phyloP scores from a whole-genome alignment of 306 rosid species.

The Dalbergia cultrata region DNA sequence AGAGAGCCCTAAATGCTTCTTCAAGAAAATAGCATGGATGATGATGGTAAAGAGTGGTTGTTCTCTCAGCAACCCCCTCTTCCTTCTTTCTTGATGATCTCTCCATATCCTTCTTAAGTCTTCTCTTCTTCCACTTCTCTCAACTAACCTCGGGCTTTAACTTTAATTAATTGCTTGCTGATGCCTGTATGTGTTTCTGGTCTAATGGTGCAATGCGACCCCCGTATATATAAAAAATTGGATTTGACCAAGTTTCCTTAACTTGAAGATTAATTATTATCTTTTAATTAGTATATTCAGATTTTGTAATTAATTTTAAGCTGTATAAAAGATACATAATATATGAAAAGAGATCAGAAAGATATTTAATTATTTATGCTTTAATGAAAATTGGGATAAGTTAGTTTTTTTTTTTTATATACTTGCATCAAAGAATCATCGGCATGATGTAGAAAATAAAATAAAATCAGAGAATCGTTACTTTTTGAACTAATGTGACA shows the following conservation, averaged over 20 bases:
- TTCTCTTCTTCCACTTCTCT: constrained; percentile 12
- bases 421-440: not conserved
- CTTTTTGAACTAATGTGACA: too few species aligned
- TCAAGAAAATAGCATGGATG: constrained; percentile 44
- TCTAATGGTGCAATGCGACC: not conserved
- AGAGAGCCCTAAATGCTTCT: constrained; percentile 39
- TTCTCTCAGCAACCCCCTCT: not conserved
- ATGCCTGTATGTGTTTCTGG: not conserved
- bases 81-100: not conserved
- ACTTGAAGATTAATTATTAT: too few species aligned
- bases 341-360: not conserved
- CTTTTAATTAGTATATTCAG: too few species aligned
- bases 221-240: too few species aligned
- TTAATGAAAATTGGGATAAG: too few species aligned
- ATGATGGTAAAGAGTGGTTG: not conserved
- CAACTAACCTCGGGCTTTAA: not conserved
- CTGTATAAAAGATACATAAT: not conserved
- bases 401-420: not conserved
- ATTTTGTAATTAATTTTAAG: not conserved
- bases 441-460: too few species aligned
- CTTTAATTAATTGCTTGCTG: not conserved
- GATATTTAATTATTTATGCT: not conserved
- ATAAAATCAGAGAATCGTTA: too few species aligned
- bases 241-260: too few species aligned
- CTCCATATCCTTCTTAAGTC: constrained; percentile 38